Conservation (phyloP, 2,329 filamentous ascomycete species). For the Aspergillus neoniger region DNA sequence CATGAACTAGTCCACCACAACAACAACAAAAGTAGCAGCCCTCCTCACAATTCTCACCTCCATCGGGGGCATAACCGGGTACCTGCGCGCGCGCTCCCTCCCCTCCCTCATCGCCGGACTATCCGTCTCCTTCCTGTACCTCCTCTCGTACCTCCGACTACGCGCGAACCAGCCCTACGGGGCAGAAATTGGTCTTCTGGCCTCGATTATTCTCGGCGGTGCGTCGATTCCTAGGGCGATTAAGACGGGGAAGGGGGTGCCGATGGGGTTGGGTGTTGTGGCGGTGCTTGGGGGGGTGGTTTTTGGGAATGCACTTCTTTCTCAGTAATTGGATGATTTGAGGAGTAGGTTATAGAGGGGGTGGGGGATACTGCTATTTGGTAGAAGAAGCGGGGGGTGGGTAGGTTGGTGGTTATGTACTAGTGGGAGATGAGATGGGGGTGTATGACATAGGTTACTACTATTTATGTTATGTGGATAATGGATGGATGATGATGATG, state of each 20-base stretch:
- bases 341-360: neutral
- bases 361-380: neutral
- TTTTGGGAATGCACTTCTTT: conserved; percentile 61
- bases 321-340: neutral
- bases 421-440: neutral
- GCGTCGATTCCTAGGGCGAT: conserved; percentile 85
- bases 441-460: neutral
- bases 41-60: conserved; percentile 80
- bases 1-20: neutral
- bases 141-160: conserved; percentile 78
- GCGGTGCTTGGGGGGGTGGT: conserved; percentile 76
- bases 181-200: conserved; percentile 83
- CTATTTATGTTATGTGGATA: neutral
- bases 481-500: neutral
- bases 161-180: conserved; percentile 76
- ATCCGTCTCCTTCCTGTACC: conserved; percentile 76
- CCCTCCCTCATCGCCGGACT: conserved; percentile 84
- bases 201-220: conserved; percentile 80
- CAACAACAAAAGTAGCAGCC: conserved; percentile 55
- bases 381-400: neutral
- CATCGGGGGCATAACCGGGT: conserved; percentile 83
- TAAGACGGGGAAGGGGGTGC: conserved; percentile 79
- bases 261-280: conserved; percentile 74
- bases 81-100: conserved; percentile 77
- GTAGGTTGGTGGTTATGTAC: neutral